Evolutionary conservation across 2,329 filamentous ascomycete genomes (phyloP), one percentile per base, ranked within the genome.

Genomic region (Xylaria sp.): DNA sequence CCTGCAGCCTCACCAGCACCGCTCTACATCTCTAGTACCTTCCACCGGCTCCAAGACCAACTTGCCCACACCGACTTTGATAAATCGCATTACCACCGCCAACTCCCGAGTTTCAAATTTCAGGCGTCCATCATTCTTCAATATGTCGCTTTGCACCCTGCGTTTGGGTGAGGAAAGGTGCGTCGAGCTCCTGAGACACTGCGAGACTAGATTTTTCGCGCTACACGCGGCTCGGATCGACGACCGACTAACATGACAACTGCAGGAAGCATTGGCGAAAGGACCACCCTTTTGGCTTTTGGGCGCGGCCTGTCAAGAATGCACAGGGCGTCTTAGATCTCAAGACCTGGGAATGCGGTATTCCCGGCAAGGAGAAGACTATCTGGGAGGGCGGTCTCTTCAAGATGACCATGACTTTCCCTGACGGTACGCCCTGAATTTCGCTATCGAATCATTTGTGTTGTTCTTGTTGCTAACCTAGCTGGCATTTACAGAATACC

Each of bases 371-470:
- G 76, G 89, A 96, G 64, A 95, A 96, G 82, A 99, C 96, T 0
- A 89, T 98, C 21, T 99, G 95, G 95, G 94, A 96, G 74, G 94
- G 94, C n/a, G 95, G 95, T 1, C 81, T 97, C 11, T 98, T 98
- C 82, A 99, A 98, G 82, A 82, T 99, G 62, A 92, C 91, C 61
- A 90, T 99, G 72, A 88, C 86, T 11, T 99, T 99, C 72, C 95
- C 96, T 0, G 95, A 99, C 73, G 94, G 93, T 95, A 79, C 77
- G 88, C 79, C 14, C 14, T 15, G 11, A 28, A n/a, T 5, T 43
- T 15, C 25, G 50, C 11, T 9, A 23, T 25, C 12, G 9, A n/a
- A 11, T 25, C 1, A 14, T 21, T 37, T 23, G 21, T 40, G 17
- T 31, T 14, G 19, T 28, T 43, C 4, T 43, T 37, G 46, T 57